Percentiles rank a stretch among this genome's conserved stretches.
Evolutionary conservation across 805 yeast genomes (phyloP).

Genomic region (Candida schatavii): DNA sequence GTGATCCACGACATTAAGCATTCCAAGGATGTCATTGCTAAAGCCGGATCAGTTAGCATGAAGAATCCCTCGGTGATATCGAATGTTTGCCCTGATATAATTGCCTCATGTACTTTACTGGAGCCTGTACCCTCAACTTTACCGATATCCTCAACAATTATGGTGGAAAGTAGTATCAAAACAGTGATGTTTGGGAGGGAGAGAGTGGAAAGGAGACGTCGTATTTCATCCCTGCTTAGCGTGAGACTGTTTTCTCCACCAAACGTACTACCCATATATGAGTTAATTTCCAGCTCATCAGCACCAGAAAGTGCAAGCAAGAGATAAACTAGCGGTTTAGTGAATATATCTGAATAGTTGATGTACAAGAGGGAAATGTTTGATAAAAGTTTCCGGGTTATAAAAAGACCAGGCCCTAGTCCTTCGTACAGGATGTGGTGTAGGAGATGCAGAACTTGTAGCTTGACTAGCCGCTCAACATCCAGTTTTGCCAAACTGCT

Average conservation of each 20-base stretch:
- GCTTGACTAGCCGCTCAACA: neutral
- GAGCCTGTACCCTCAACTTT: slow-evolving; percentile 29
- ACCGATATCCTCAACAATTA: slow-evolving; percentile 50
- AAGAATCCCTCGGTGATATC: neutral
- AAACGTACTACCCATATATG: too few relatives aligned
- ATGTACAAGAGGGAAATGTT: slow-evolving; percentile 50
- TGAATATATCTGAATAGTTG: slow-evolving; percentile 36
- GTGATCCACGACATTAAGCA: slow-evolving; percentile 36
- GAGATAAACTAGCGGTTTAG: slow-evolving; percentile 33
- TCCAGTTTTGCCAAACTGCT: neutral
- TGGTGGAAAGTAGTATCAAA: slow-evolving; percentile 26
- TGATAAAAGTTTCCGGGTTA: slow-evolving; percentile 58
- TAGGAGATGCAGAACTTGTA: neutral
- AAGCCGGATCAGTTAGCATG: neutral
- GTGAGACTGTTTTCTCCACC: neutral
- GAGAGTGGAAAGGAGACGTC: neutral
- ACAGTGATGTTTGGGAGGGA: neutral
- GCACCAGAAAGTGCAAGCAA: slow-evolving; percentile 6
- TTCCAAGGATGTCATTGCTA: slow-evolving; percentile 17
- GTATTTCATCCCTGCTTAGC: neutral
- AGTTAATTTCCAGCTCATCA: neutral
- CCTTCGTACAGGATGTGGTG: neutral
- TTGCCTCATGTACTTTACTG: slow-evolving; percentile 29
- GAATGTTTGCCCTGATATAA: neutral
- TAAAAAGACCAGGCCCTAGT: slow-evolving; percentile 24